Evolutionary conservation across 805 yeast species (phyloP).

Genomic region (Zygotorulaspora chibaensis): DNA sequence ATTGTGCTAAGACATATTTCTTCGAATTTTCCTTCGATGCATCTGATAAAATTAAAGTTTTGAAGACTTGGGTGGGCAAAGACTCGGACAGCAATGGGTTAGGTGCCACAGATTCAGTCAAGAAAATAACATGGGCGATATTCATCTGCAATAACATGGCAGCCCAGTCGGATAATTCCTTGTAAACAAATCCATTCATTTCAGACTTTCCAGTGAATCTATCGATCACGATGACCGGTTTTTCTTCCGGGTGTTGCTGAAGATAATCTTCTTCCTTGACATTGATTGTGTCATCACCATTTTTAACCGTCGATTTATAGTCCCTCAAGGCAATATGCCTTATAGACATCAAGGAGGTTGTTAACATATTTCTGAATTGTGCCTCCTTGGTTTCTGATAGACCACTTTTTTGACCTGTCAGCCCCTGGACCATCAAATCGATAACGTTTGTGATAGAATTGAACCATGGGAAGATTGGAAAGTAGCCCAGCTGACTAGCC

Average conservation of each 20-base stretch:
- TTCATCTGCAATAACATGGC: constrained; percentile 69
- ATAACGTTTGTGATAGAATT: constrained; percentile 71
- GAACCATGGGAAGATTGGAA: constrained; percentile 91
- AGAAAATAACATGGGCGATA: constrained; percentile 82
- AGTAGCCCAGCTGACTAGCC: constrained; percentile 80
- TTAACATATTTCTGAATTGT: constrained; percentile 75
- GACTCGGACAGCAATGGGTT: constrained; percentile 63
- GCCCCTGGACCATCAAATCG: constrained; percentile 82
- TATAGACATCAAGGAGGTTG: constrained; percentile 68
- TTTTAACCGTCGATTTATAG: constrained; percentile 35
- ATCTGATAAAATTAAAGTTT: constrained; percentile 69
- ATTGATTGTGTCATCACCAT: constrained; percentile 32
- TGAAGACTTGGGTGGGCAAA: constrained; percentile 84
- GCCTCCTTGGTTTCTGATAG: constrained; percentile 76
- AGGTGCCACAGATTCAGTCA: constrained; percentile 82
- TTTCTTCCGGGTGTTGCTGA: constrained; percentile 77
- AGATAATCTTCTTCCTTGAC: constrained; percentile 75
- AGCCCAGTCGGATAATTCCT: constrained; percentile 85
- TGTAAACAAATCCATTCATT: constrained; percentile 61
- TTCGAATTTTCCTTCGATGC: constrained; percentile 70
- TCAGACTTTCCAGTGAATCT: constrained; percentile 60
- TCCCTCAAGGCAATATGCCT: constrained; percentile 55
- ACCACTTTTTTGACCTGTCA: constrained; percentile 93
- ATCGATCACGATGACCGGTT: constrained; percentile 82
- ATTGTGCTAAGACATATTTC: constrained; percentile 59